Percentiles rank a stretch among this genome's conserved stretches.
These are phyloP conservation scores for Cryptococcus sp. DNA, from an alignment of 1,284 basidiomycete genomes.

Conservation along the genomic window DNA sequence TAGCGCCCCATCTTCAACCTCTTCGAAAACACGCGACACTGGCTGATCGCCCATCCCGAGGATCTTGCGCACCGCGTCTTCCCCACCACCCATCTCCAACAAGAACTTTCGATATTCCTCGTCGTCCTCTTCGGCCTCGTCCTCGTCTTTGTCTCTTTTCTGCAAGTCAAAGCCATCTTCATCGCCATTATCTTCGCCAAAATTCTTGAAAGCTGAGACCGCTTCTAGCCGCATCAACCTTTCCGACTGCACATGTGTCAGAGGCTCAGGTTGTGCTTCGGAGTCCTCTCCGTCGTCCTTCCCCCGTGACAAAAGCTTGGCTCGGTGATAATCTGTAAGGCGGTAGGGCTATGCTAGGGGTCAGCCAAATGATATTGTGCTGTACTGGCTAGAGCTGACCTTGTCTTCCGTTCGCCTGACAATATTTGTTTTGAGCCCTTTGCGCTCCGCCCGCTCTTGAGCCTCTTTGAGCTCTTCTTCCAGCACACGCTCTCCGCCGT, in stretches of 20 bases:
- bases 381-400: conserved; percentile 18
- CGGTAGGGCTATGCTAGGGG: conserved; percentile 49
- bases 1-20: conserved; percentile 58
- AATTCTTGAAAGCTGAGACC: conserved; percentile 65
- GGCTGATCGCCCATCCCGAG: conserved; percentile 52
- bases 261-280: conserved; percentile 41
- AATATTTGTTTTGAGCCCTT: conserved; percentile 54
- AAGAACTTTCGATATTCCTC: conserved; percentile 82
- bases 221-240: conserved; percentile 74
- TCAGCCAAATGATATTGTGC: neutral
- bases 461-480: conserved; percentile 62
- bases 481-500: conserved; percentile 69
- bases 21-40: conserved; percentile 31
- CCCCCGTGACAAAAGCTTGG: conserved; percentile 48
- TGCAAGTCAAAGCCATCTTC: conserved; percentile 61
- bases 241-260: conserved; percentile 81
- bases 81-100: conserved; percentile 73
- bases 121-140: conserved; percentile 69
- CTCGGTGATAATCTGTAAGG: conserved; percentile 56
- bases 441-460: conserved; percentile 32
- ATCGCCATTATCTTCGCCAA: conserved; percentile 59
- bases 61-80: conserved; percentile 63
- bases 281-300: conserved; percentile 20
- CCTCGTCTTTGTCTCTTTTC: conserved; percentile 64
- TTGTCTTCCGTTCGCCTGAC: conserved; percentile 53